Conservation (phyloP, 805 yeast species). For the Barnettozyma botsteinii region DNA sequence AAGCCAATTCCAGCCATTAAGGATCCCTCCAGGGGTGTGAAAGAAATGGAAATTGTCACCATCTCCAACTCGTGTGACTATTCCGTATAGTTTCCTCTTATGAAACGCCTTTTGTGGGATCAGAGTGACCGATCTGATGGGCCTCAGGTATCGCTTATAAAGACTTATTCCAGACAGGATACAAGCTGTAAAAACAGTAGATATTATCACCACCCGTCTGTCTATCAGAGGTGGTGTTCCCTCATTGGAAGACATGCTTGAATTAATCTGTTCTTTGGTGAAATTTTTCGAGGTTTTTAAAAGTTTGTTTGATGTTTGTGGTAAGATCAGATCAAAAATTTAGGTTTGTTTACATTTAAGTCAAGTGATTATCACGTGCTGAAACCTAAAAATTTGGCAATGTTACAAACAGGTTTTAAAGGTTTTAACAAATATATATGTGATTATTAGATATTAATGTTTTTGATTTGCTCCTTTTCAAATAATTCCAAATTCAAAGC, state of each 20-base stretch:
- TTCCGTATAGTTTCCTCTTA: conserved; percentile 50
- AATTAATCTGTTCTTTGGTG: too few relatives aligned
- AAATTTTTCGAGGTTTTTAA: too few relatives aligned
- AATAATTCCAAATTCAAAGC: conserved; percentile 65
- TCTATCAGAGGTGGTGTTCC: conserved; percentile 1
- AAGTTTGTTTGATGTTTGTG: too few relatives aligned
- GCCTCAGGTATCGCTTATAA: conserved; percentile 41
- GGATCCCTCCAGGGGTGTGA: conserved; percentile 88
- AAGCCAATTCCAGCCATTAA: conserved; percentile 93
- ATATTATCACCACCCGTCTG: conserved; percentile 1
- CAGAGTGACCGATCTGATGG: conserved; percentile 43
- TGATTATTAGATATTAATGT: too few relatives aligned
- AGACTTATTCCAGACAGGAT: conserved; percentile 23
- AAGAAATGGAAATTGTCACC: conserved; percentile 91
- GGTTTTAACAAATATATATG: too few relatives aligned
- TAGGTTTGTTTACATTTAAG: too few relatives aligned
- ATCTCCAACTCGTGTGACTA: conserved; percentile 88
- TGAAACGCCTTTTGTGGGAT: conserved; percentile 45
- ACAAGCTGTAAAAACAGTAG: conserved; percentile 2
- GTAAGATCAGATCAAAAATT: too few relatives aligned
- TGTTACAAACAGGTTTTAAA: too few relatives aligned
- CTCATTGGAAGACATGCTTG: too few relatives aligned
- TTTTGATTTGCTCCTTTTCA: too few relatives aligned
- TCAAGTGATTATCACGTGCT: too few relatives aligned
- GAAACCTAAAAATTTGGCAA: too few relatives aligned